phyloP scores from a whole-genome alignment of 2,329 filamentous ascomycete genomes.

The Fusarium begoniae region DNA sequence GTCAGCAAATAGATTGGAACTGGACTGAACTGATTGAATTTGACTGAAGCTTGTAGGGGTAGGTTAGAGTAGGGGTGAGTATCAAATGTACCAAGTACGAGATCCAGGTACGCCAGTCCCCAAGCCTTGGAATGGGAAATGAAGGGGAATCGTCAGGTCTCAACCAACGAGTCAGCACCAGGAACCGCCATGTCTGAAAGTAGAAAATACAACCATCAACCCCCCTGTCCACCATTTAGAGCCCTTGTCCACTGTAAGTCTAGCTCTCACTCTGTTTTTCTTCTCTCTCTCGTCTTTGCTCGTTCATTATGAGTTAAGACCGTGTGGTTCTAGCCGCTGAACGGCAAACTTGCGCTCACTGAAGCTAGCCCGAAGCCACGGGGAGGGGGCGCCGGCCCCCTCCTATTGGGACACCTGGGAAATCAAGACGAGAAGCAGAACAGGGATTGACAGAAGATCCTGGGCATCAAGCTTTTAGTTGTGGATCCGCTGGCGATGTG shows the following conservation, averaged over 20 bases:
- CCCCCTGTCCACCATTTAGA: background rate
- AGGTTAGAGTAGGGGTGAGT: background rate
- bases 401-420: constrained; percentile 24
- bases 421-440: background rate
- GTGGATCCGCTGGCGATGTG: constrained; percentile 33
- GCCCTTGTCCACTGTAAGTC: constrained; percentile 6
- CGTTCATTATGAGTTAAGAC: constrained; percentile 8
- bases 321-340: background rate
- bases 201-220: constrained; percentile 15
- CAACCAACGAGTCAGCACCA: constrained; percentile 31
- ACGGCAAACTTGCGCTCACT: background rate
- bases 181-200: constrained; percentile 25
- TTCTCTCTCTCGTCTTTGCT: background rate
- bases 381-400: background rate
- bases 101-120: constrained; percentile 21
- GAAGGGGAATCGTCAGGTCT: constrained; percentile 30
- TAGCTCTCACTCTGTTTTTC: constrained; percentile 1
- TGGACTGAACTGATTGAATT: background rate
- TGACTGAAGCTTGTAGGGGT: constrained; percentile 1
- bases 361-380: constrained; percentile 19
- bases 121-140: constrained; percentile 30
- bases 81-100: constrained; percentile 34
- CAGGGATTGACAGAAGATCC: constrained; percentile 20
- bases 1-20: constrained; percentile 39
- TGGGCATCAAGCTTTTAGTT: constrained; percentile 34